Evolutionary conservation across 2,329 filamentous ascomycete species (phyloP).

Genomic region (Bipolaris cookei): DNA sequence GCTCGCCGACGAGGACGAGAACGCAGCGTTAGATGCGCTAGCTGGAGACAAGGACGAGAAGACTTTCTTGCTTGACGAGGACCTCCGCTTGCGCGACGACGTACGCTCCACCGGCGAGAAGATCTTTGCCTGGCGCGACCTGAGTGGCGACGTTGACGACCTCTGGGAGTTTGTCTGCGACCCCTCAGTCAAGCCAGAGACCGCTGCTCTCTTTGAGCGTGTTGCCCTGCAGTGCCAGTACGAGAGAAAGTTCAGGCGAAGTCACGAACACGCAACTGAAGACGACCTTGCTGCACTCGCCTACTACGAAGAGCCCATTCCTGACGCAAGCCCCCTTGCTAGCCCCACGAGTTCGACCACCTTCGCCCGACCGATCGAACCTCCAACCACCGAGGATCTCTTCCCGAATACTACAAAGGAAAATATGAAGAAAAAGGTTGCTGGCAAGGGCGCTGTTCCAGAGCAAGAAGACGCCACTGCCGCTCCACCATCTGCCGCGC

Average conservation of each 20-base stretch:
- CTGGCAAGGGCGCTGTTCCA: conserved; percentile 39
- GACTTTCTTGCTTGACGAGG: conserved; percentile 93
- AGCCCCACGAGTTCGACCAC: conserved; percentile 53
- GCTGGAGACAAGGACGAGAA: conserved; percentile 91
- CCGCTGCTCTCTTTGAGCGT: conserved; percentile 80
- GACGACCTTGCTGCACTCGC: conserved; percentile 82
- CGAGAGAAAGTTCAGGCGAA: conserved; percentile 90
- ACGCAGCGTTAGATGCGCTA: conserved; percentile 76
- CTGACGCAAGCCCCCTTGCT: conserved; percentile 63
- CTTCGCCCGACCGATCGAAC: conserved; percentile 39
- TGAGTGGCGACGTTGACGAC: conserved; percentile 91
- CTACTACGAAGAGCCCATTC: conserved; percentile 71
- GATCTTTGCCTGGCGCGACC: conserved; percentile 90
- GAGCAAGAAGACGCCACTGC: conserved; percentile 58
- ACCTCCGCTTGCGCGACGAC: conserved; percentile 84
- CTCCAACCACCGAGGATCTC: conserved; percentile 41
- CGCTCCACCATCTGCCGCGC: conserved; percentile 64
- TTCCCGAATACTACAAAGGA: conserved; percentile 47
- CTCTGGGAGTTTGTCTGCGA: conserved; percentile 99
- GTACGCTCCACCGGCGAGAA: conserved; percentile 79
- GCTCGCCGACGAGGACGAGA: conserved; percentile 86
- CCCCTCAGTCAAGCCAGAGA: conserved; percentile 68
- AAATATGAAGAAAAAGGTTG: conserved; percentile 54
- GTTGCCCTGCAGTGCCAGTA: conserved; percentile 93
- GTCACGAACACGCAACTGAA: conserved; percentile 78